A percentile compares a stretch with the other conserved stretches of the same genome.
Conservation (phyloP, 2,329 filamentous ascomycete genomes). For the Pseudocercospora eumusae region DNA sequence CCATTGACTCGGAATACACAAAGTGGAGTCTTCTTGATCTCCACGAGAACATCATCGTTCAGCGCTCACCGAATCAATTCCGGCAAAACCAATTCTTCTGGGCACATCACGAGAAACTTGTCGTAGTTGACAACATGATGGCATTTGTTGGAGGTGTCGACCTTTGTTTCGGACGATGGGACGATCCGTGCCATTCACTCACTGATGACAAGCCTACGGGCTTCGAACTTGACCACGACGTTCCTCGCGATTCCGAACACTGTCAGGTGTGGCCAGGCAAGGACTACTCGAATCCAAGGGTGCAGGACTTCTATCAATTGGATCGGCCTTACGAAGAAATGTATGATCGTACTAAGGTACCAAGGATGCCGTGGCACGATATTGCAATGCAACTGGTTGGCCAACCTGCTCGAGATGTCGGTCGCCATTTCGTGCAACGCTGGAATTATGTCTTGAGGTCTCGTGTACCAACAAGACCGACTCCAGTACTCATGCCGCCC, state of each 20-base stretch:
- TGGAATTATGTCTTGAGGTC: conserved; percentile 97
- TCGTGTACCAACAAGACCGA: conserved; percentile 87
- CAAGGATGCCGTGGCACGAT: conserved; percentile 98
- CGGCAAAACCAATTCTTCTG: conserved; percentile 99
- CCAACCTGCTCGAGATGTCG: conserved; percentile 90
- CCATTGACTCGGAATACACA: conserved; percentile 97
- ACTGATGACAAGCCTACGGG: conserved; percentile 93
- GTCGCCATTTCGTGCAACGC: conserved; percentile 92
- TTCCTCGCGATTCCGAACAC: conserved; percentile 85
- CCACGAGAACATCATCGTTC: conserved; percentile 93
- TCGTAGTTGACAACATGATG: conserved; percentile 91
- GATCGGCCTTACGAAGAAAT: conserved; percentile 97
- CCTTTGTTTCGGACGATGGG: conserved; percentile 95
- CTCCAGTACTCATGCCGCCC: conserved; percentile 88
- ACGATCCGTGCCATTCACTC: conserved; percentile 87
- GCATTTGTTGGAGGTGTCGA: conserved; percentile 96
- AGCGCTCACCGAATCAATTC: conserved; percentile 94
- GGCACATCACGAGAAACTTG: conserved; percentile 98
- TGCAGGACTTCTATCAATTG: conserved; percentile 91
- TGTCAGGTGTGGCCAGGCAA: conserved; percentile 97
- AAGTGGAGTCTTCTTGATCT: conserved; percentile 94
- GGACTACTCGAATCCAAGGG: conserved; percentile 94
- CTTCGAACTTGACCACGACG: conserved; percentile 72
- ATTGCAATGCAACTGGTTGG: conserved; percentile 97
- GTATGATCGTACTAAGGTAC: conserved; percentile 87